A percentile compares a stretch with the other conserved stretches of the same genome.
phyloP scores from a whole-genome alignment of 2,329 filamentous ascomycete species.

The Ambrosiella xylebori region DNA sequence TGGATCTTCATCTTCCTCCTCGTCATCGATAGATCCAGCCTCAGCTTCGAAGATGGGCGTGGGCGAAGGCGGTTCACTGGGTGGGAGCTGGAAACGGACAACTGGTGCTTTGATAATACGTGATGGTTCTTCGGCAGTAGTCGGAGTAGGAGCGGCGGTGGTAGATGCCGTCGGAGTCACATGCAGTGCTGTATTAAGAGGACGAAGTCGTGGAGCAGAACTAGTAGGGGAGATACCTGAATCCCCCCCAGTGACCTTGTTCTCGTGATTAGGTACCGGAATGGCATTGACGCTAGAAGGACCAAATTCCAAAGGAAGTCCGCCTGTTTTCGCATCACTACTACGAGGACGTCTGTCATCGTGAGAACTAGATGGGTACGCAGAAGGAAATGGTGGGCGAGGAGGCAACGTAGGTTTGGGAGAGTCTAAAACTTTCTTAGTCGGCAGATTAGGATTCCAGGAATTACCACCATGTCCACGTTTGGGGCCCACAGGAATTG shows the following conservation, averaged over 20 bases:
- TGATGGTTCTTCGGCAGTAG: slow-evolving; percentile 5
- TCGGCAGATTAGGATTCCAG: slow-evolving; percentile 34
- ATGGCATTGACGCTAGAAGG: slow-evolving; percentile 1
- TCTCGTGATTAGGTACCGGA: not conserved
- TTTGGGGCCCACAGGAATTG: slow-evolving; percentile 18
- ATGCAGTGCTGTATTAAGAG: not conserved
- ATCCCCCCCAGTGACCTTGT: not conserved
- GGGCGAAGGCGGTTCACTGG: slow-evolving; percentile 19
- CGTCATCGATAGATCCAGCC: slow-evolving; percentile 17
- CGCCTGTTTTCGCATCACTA: slow-evolving; percentile 32
- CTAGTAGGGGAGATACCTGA: slow-evolving; percentile 2
- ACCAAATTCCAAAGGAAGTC: not conserved
- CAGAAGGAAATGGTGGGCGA: slow-evolving; percentile 5
- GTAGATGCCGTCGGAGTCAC: not conserved
- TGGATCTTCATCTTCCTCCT: slow-evolving; percentile 32
- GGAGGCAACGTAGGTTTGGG: slow-evolving; percentile 29
- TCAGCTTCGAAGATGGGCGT: slow-evolving; percentile 14
- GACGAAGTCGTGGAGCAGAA: not conserved
- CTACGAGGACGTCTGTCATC: slow-evolving; percentile 32
- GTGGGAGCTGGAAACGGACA: slow-evolving; percentile 25
- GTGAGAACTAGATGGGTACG: slow-evolving; percentile 18
- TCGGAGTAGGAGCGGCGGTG: not conserved
- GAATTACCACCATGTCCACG: not conserved
- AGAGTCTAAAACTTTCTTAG: slow-evolving; percentile 33
- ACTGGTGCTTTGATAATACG: slow-evolving; percentile 18